These are phyloP conservation scores for Agrocybe pediades DNA, from an alignment of 768 basidiomycete genomes.

Conservation along the genomic window DNA sequence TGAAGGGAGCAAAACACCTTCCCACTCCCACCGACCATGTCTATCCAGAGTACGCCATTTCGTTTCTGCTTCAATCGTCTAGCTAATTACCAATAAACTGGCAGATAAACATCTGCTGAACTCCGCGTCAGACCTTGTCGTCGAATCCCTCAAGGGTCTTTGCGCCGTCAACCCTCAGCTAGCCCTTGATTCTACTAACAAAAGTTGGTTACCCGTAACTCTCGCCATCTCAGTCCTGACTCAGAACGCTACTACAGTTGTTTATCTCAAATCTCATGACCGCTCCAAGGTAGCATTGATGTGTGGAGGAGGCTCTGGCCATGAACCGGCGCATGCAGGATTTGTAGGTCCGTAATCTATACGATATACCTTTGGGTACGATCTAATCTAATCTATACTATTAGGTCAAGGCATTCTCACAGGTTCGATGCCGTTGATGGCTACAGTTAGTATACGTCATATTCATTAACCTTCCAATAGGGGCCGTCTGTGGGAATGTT, in stretches of 20 bases:
- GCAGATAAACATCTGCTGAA: slow-evolving; percentile 81
- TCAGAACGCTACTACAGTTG: slow-evolving; percentile 42
- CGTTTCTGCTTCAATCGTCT: not conserved
- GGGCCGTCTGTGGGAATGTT: slow-evolving; percentile 83
- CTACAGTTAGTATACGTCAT: not conserved
- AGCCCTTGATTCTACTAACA: slow-evolving; percentile 68
- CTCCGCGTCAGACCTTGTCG: slow-evolving; percentile 65
- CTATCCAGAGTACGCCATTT: slow-evolving; percentile 33
- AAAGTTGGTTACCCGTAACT: slow-evolving; percentile 45
- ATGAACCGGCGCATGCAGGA: slow-evolving; percentile 88
- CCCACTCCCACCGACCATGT: slow-evolving; percentile 25
- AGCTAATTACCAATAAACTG: not conserved
- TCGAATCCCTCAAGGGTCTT: slow-evolving; percentile 78
- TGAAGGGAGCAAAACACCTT: not conserved
- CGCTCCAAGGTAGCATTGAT: slow-evolving; percentile 72
- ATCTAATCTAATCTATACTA: not conserved
- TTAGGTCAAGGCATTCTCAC: slow-evolving; percentile 78
- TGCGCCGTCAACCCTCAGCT: slow-evolving; percentile 72
- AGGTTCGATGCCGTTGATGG: slow-evolving; percentile 38
- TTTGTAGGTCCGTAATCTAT: slow-evolving; percentile 76
- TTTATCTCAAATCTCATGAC: slow-evolving; percentile 60
- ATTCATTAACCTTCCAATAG: slow-evolving; percentile 20
- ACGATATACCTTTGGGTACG: not conserved
- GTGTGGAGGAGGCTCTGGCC: slow-evolving; percentile 86
- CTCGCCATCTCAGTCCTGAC: not conserved